Conservation (phyloP, 257 asterid genomes). For the Lithospermum erythrorhizon region DNA sequence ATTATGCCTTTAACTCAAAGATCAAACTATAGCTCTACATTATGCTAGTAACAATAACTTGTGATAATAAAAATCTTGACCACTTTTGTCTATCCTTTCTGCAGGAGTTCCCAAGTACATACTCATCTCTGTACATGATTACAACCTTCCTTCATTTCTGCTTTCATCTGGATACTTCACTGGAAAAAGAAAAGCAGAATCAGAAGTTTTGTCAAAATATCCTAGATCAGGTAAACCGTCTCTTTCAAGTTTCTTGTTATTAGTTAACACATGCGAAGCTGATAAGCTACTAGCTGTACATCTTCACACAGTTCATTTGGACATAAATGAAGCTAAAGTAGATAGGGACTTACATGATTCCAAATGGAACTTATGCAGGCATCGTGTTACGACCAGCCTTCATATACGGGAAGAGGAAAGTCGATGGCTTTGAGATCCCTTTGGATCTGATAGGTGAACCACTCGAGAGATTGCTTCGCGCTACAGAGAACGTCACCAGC, state of each 20-base stretch:
- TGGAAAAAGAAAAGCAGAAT: constrained; percentile 97
- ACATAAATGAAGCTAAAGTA: neutral
- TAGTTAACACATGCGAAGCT: neutral
- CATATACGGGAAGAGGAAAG: constrained; percentile 82
- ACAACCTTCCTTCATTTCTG: constrained; percentile 80
- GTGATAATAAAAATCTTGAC: neutral
- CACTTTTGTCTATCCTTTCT: constrained; percentile 5
- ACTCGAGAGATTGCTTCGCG: constrained; percentile 48
- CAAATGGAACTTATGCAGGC: constrained; percentile 35
- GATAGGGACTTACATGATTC: neutral
- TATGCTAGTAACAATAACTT: neutral
- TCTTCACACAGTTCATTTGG: no score
- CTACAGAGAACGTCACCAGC: constrained; percentile 51
- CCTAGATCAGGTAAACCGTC: constrained; percentile 54
- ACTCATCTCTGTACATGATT: constrained; percentile 93
- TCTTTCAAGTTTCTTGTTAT: neutral
- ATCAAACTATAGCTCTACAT: neutral
- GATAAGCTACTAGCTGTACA: neutral
- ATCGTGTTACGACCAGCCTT: constrained; percentile 85
- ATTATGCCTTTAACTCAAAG: neutral
- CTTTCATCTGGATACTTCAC: constrained; percentile 70
- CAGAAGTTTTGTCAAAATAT: constrained; percentile 84
- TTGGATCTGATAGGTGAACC: constrained; percentile 85
- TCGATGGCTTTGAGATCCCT: constrained; percentile 79
- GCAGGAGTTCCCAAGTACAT: constrained; percentile 88